These are phyloP conservation scores for Adansonia grandidieri DNA, from an alignment of 441 rosid genomes.

Conservation along the genomic window DNA sequence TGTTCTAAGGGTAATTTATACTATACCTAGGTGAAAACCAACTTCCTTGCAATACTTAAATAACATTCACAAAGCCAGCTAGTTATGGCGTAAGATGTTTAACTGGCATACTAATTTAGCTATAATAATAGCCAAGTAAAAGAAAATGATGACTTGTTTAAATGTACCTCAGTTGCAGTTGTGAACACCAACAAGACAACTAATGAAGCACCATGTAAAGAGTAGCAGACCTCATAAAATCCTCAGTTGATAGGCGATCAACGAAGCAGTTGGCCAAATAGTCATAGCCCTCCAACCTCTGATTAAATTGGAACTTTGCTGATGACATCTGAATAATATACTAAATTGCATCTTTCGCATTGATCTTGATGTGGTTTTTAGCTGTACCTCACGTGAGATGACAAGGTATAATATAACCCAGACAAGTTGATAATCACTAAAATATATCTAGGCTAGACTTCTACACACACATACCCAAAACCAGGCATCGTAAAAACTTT, in stretches of 20 bases:
- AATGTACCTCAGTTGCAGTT: background rate
- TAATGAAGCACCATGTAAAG: background rate
- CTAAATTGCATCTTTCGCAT: background rate
- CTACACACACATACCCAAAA: background rate
- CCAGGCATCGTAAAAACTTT: background rate
- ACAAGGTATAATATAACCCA: background rate
- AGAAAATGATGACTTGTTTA: background rate
- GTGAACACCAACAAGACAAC: background rate
- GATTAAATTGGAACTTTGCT: background rate
- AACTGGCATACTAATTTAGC: background rate
- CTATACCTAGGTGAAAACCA: background rate
- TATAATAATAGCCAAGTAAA: background rate
- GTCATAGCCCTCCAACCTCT: background rate
- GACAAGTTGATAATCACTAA: background rate
- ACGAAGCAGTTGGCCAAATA: background rate
- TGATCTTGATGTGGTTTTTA: background rate
- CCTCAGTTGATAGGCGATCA: background rate
- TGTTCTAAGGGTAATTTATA: background rate
- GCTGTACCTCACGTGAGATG: background rate
- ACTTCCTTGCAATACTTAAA: background rate
- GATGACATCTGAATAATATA: background rate
- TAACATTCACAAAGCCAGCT: background rate
- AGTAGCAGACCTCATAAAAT: background rate
- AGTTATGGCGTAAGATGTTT: background rate
- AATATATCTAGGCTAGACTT: background rate